A percentile compares a stretch with the other conserved stretches of the same genome.
phyloP scores from a whole-genome alignment of 345 rosid genomes.

The Cochlearia excelsa region DNA sequence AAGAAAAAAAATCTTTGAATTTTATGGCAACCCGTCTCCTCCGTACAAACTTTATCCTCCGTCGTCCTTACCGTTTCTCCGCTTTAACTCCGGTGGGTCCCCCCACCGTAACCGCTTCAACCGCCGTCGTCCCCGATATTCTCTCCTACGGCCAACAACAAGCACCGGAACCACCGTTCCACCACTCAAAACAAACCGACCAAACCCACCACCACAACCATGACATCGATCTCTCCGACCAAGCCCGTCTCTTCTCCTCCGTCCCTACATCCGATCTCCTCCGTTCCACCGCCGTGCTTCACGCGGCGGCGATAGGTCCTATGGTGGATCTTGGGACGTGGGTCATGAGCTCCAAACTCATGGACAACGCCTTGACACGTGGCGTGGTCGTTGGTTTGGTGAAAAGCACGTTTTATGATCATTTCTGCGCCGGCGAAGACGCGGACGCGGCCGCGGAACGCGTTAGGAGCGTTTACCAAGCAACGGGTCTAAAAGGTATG shows the following conservation, averaged over 20 bases:
- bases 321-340: conserved; percentile 68
- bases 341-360: conserved; percentile 71
- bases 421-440: conserved; percentile 80
- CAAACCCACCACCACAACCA: conserved; percentile 20
- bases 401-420: conserved; percentile 63
- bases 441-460: conserved; percentile 43
- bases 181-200: conserved; percentile 29
- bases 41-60: conserved; percentile 39
- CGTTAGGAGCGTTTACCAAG: conserved; percentile 42
- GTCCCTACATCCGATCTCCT: conserved; percentile 48
- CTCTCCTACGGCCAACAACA: conserved; percentile 29
- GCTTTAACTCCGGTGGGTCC: conserved; percentile 40
- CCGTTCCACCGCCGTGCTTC: conserved; percentile 51
- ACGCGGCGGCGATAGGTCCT: conserved; percentile 52
- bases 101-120: conserved; percentile 44
- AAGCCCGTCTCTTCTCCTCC: conserved; percentile 49
- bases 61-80: conserved; percentile 37
- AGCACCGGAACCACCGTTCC: conserved; percentile 31
- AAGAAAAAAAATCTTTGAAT: conserved; percentile 27
- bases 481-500: conserved; percentile 72
- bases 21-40: conserved; percentile 51
- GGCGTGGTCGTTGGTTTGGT: conserved; percentile 39
- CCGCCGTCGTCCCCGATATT: conserved; percentile 36
- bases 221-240: conserved; percentile 51
- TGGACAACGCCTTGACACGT: conserved; percentile 44